phyloP scores from a whole-genome alignment of 768 basidiomycete species.

The Chalciporus pseudorubinellus region DNA sequence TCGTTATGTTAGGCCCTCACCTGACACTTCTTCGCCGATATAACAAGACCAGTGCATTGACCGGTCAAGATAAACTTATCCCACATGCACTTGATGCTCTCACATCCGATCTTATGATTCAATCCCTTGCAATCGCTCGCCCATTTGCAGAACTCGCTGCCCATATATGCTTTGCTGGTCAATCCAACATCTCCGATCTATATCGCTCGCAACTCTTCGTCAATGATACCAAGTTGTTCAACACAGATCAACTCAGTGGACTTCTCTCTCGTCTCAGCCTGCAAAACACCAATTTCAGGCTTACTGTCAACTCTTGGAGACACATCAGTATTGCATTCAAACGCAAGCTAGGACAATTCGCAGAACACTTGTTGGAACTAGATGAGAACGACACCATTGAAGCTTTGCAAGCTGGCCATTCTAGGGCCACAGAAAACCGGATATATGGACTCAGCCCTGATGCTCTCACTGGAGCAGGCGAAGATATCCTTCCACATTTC shows the following conservation, averaged over 20 bases:
- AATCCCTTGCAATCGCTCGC: constrained; percentile 22
- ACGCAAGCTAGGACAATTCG: constrained; percentile 3
- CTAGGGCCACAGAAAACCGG: constrained; percentile 18
- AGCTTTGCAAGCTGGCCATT: constrained; percentile 29
- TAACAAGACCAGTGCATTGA: background rate
- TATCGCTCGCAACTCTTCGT: background rate
- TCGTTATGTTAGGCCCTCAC: background rate
- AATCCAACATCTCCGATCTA: background rate
- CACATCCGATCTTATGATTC: constrained; percentile 25
- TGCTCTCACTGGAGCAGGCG: constrained; percentile 12
- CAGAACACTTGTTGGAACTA: constrained; percentile 1
- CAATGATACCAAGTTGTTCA: background rate
- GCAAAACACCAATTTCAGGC: background rate
- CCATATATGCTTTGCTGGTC: background rate
- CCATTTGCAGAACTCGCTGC: constrained; percentile 15
- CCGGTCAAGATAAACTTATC: constrained; percentile 21
- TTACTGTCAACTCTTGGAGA: constrained; percentile 9
- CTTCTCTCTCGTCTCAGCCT: background rate
- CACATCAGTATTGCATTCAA: constrained; percentile 27
- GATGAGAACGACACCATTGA: constrained; percentile 13
- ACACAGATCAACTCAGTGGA: background rate
- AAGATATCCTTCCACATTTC: constrained; percentile 27
- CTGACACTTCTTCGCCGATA: background rate
- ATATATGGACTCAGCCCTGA: constrained; percentile 31
- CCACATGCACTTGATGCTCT: constrained; percentile 28